Conservation (phyloP, 2,329 filamentous ascomycete species). For the Davidsoniella australis region DNA sequence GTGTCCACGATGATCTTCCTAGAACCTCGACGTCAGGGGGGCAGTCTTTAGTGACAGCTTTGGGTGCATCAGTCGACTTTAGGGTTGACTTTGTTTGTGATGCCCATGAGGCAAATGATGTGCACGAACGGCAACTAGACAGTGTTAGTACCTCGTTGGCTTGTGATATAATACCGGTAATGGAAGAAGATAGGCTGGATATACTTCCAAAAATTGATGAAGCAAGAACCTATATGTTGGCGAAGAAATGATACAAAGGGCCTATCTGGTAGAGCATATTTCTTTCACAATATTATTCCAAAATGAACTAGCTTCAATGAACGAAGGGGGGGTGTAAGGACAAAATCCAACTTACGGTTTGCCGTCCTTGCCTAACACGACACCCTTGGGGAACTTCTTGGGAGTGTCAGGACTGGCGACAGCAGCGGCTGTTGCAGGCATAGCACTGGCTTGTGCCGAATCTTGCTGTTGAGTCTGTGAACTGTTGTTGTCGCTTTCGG, state of each 20-base stretch:
- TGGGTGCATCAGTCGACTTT: constrained; percentile 18
- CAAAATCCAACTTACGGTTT: constrained; percentile 49
- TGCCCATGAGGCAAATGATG: constrained; percentile 46
- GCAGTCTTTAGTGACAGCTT: constrained; percentile 43
- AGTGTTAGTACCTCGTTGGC: not conserved
- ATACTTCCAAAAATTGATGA: too few species aligned
- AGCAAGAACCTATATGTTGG: too few species aligned
- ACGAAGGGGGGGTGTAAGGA: not conserved
- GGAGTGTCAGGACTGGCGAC: constrained; percentile 19
- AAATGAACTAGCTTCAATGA: too few species aligned
- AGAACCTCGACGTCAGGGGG: constrained; percentile 80
- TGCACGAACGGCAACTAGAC: constrained; percentile 53
- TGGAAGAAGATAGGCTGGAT: too few species aligned
- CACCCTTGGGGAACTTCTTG: constrained; percentile 48
- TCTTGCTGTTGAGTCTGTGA: not conserved
- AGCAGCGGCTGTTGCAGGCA: constrained; percentile 1
- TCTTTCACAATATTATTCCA: not conserved
- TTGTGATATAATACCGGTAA: too few species aligned
- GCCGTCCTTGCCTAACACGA: constrained; percentile 63
- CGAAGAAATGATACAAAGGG: too few species aligned
- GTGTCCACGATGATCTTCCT: constrained; percentile 79
- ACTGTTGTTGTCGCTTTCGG: not conserved
- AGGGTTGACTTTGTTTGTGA: constrained; percentile 32
- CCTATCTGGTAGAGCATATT: not conserved
- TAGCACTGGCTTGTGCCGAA: not conserved